Conservation (phyloP, 2,329 filamentous ascomycete genomes). For the Ophiostoma tasmaniense region DNA sequence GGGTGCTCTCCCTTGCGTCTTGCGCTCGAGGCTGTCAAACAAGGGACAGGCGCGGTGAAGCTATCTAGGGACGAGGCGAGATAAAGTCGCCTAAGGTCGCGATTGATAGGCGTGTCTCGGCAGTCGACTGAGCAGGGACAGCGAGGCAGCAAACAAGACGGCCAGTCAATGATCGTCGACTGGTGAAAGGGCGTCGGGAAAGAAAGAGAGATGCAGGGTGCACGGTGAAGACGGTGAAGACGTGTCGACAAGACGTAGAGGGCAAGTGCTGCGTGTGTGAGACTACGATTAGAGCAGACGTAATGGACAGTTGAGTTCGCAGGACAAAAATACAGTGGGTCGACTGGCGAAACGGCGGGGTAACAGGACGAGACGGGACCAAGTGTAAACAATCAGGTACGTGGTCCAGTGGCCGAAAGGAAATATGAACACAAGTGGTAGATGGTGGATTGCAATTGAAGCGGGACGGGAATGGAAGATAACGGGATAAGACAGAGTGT, state of each 20-base stretch:
- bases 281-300: not conserved
- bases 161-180: not conserved
- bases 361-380: slow-evolving; percentile 1
- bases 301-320: not conserved
- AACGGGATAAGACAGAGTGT: not conserved
- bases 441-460: not conserved
- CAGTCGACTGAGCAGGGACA: not conserved
- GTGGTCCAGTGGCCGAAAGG: not conserved
- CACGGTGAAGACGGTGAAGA: not conserved
- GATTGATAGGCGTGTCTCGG: not conserved
- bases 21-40: not conserved
- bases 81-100: not conserved
- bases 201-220: not conserved
- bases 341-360: slow-evolving; percentile 9
- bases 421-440: not conserved
- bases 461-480: not conserved
- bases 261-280: not conserved
- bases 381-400: slow-evolving; percentile 6
- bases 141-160: not conserved
- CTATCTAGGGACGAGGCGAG: not conserved
- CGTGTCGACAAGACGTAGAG: not conserved
- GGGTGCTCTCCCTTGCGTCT: not conserved
- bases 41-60: not conserved
- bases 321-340: slow-evolving; percentile 7
- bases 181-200: not conserved